Base-by-base conservation (phyloP, 768 basidiomycete species). In the Inosperma sp. region DNA sequence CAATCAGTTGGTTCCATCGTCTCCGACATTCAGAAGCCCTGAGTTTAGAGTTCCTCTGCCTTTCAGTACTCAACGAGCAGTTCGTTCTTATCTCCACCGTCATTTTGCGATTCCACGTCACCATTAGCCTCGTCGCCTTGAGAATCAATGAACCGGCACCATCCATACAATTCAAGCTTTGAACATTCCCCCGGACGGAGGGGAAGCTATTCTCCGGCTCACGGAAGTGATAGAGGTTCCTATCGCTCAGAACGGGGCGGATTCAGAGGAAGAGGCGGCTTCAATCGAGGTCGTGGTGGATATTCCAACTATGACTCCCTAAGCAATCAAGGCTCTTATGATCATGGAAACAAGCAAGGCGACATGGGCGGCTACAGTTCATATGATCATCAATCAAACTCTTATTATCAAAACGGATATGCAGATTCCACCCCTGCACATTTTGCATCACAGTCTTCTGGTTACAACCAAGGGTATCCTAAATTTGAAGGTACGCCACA, bases 401-500 rank as follows among this genome's bases (percentile, higher is more conserved):
- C 77, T 52, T 84, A 80, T 74, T 88, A 86, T 75, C 83, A 86
- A 71, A 83, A 74, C 72, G 76, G 70, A 71, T 76, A 70, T 68
- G 70, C 69, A 69, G 72, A 72, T 57, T 67, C 77, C 51, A 68
- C 81, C 58, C 67, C 74, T 63, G 75, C 81, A 64, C 83, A 78
- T 70, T 72, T 61, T 56, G 59, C 69, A 48, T 66, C 75, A 66
- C 69, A 68, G 45, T 64, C 72, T 56, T 67, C 77, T 65, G 78
- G 76, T 49, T 78, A 72, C 64, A 67, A 74, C 67, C 82, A 85
- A 71, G 82, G 73, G 56, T 86, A 79, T 68, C 57, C 65, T 56
- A 80, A 78, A 71, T 78, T 71, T 73, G 88, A 90, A 91, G 88
- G 88, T 92, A 80, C 88, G 88, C 87, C 84, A 76, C 79, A 77